A percentile compares a stretch with the other conserved stretches of the same genome.
Conservation (phyloP, 73 alveolate genomes). For the Blepharisma stoltei region DNA sequence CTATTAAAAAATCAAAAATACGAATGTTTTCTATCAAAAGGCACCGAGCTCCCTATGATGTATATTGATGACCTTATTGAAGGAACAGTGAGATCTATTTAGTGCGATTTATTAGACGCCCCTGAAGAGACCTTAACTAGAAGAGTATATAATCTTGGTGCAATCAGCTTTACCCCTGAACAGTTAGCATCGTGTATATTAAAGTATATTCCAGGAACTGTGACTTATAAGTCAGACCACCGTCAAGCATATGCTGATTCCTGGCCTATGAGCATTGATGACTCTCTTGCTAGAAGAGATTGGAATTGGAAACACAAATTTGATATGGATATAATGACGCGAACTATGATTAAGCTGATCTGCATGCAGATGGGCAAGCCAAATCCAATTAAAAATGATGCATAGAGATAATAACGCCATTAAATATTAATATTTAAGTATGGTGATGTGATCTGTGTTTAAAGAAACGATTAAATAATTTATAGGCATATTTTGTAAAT, state of each 20-base stretch:
- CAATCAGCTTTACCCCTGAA: conserved; percentile 16
- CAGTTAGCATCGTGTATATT: not conserved
- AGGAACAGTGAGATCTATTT: conserved; percentile 35
- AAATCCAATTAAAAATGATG: too few relatives aligned
- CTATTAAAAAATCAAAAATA: conserved; percentile 37
- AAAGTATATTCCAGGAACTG: conserved; percentile 25
- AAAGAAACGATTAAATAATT: too few relatives aligned
- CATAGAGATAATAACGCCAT: too few relatives aligned
- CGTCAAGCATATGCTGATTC: conserved; percentile 47
- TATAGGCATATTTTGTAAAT: too few relatives aligned
- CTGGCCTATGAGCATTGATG: conserved; percentile 57
- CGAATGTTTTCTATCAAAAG: conserved; percentile 37
- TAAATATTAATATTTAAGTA: too few relatives aligned
- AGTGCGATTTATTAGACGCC: conserved; percentile 33
- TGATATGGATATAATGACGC: conserved; percentile 39
- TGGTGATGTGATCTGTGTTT: too few relatives aligned
- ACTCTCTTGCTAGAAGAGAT: conserved; percentile 37
- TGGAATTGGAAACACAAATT: conserved; percentile 50
- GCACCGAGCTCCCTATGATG: conserved; percentile 53
- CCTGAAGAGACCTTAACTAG: not conserved
- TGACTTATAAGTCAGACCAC: conserved; percentile 45
- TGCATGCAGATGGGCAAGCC: not conserved
- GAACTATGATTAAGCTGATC: conserved; percentile 28
- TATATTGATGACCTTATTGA: conserved; percentile 53
- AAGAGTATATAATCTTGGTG: conserved; percentile 24